Base-by-base conservation (phyloP, 768 basidiomycete species). In the Tulasnella sp. region DNA sequence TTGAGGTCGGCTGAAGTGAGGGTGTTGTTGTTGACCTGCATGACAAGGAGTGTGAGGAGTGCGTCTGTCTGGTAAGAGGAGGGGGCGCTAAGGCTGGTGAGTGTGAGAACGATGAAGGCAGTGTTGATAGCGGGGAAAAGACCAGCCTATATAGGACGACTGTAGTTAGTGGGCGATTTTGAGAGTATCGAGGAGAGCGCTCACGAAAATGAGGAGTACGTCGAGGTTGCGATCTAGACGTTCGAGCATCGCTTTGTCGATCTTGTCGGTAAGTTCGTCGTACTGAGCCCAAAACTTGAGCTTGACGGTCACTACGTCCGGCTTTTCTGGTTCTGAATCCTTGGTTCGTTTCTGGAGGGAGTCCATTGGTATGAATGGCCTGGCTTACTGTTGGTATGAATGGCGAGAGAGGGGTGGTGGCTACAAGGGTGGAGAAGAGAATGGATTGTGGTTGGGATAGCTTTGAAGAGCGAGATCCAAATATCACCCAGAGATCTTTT, bases 91-190 rank as follows among this genome's bases (percentile, higher is more conserved):
- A 48, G 46, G n/a, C 19, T 11, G 27, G 7, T n/a, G n/a, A 48
- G 21, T 21, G 46, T 29, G 5, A 48, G 46, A n/a, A 48, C 46
- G 27, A 48, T 48, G n/a, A 48, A 48, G 7, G 21, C 46, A 7
- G 46, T 48, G 46, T 48, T 48, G 46, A 48, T n/a, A 11, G 7
- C 46, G n/a, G 46, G n/a, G 46, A 48, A 48, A n/a, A 48, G 46
- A 48, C 46, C 46, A 22, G 46, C 46, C 46, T 48, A n/a, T 5
- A 38, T 15, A 38, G 15, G 15, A 38, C 34, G n/a, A 38, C 34
- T 38, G 34, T 38, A 38, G 34, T 38, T 15, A n/a, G n/a, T 38
- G 7, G 15, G 34, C 34, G 5, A 38, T 38, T 5, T 38, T 38
- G n/a, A n/a, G n/a, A n/a, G n/a, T 15, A 15, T 38, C 15, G 34